phyloP scores from a whole-genome alignment of 345 rosid species.

The Dimocarpus longan region DNA sequence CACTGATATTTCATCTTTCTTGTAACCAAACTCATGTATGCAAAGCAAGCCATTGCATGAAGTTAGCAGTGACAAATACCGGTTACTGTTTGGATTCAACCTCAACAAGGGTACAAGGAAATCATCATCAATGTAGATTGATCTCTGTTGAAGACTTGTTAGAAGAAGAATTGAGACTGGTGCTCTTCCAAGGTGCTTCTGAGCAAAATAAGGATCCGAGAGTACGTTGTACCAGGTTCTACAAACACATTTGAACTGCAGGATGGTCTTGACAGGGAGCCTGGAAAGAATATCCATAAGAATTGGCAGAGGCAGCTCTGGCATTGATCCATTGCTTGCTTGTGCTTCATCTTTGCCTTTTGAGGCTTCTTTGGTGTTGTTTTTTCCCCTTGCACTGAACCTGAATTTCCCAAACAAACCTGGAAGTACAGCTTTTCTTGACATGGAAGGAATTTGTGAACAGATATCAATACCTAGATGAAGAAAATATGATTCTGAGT shows the following conservation, averaged over 20 bases:
- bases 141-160: background rate
- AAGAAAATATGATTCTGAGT: too few relatives aligned
- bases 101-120: background rate
- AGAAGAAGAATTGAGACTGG: background rate
- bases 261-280: conserved; percentile 19
- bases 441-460: too few relatives aligned
- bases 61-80: conserved; percentile 20
- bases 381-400: background rate
- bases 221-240: conserved; percentile 40
- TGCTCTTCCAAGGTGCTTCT: conserved; percentile 33
- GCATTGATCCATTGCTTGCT: background rate
- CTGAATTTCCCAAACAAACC: background rate
- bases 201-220: conserved; percentile 35
- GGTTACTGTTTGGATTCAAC: background rate
- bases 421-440: too few relatives aligned
- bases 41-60: conserved; percentile 55
- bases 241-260: conserved; percentile 46
- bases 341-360: background rate
- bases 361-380: background rate
- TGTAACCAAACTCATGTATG: conserved; percentile 33
- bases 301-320: conserved; percentile 14
- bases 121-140: background rate
- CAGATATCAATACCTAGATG: too few relatives aligned
- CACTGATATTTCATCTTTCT: conserved; percentile 27
- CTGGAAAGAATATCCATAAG: conserved; percentile 13